Base-by-base conservation (phyloP, 2,329 filamentous ascomycete genomes). In the Colletotrichum zoysiae region DNA sequence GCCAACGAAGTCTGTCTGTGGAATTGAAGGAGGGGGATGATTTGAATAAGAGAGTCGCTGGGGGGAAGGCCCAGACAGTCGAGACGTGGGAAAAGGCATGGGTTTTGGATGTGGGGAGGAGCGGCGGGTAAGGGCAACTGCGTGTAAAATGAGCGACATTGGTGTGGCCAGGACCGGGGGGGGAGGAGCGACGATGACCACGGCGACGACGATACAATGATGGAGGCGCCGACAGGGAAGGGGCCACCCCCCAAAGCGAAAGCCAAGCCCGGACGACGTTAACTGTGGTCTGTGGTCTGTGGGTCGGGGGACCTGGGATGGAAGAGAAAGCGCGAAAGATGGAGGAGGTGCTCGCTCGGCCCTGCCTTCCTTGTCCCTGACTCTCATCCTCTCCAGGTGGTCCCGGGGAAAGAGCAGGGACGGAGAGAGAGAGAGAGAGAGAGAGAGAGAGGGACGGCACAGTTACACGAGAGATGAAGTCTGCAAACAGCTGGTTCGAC, bases 1-100 rank as follows among this genome's bases (percentile, higher is more conserved):
- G 86, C 86, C 86, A 88, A 87, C 86, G 86, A 88, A 87, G 86
- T 79, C 82, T 79, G 79, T 78, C 75, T 74, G n/a, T n/a, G n/a
- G n/a, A 76, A 51, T 65, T 20, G 23, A 48, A 33, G 56, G 60
- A 55, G 56, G 64, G 65, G 65, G 63, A 58, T 67, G 53, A 46
- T 65, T 60, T 65, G 70, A 73, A 73, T 70, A 73, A 72, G 67
- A 72, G 70, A 57, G 62, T 55, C 60, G 56, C 42, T 56, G 46
- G 60, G 40, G 14, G 50, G 26, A 56, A 46, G 42, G 33, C 16
- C 11, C 55, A 30, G 57, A 56, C 57, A 50, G 23, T 12, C 23
- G 56, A 58, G 40, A 46, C 44, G 56, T 71, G 61, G 26, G 70
- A 66, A 44, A 48, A 26, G 50, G 48, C 44, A 48, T 51, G 62